These are phyloP conservation scores for Hypoxylon lenormandii DNA, from an alignment of 495 filamentous ascomycete genomes.

Conservation along the genomic window DNA sequence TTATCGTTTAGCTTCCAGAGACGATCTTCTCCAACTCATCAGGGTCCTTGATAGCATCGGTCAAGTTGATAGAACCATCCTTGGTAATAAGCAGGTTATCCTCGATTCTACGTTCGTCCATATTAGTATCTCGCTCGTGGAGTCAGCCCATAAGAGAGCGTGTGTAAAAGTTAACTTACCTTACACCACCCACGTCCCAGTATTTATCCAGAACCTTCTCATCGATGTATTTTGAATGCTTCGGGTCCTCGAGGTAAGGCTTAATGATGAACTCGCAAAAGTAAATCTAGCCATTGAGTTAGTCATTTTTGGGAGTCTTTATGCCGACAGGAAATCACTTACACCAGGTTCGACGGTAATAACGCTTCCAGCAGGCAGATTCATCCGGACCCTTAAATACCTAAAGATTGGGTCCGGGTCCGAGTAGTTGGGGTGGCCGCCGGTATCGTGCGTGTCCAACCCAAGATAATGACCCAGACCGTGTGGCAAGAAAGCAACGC, in stretches of 20 bases:
- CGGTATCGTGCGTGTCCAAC: conserved; percentile 94
- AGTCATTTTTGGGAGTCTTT: conserved; percentile 9
- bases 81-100: conserved; percentile 84
- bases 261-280: conserved; percentile 94
- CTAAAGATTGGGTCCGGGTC: conserved; percentile 86
- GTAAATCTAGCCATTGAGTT: conserved; percentile 72
- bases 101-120: conserved; percentile 58
- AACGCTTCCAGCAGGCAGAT: conserved; percentile 78
- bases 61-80: conserved; percentile 82
- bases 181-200: conserved; percentile 91
- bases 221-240: conserved; percentile 79
- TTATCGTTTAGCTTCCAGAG: conserved; percentile 38
- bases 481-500: conserved; percentile 90
- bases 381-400: conserved; percentile 84
- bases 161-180: conserved; percentile 47
- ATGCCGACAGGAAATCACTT: conserved; percentile 48
- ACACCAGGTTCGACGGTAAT: conserved; percentile 92
- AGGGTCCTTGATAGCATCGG: conserved; percentile 76
- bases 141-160: neutral
- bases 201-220: conserved; percentile 78
- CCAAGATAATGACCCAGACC: conserved; percentile 92
- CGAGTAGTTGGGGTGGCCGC: conserved; percentile 84
- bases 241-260: conserved; percentile 77
- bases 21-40: conserved; percentile 76
- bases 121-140: neutral